Percentiles rank a stretch among this genome's conserved stretches.
These are phyloP conservation scores for Peterozyma xylosa DNA, from an alignment of 805 yeast genomes.

Conservation along the genomic window DNA sequence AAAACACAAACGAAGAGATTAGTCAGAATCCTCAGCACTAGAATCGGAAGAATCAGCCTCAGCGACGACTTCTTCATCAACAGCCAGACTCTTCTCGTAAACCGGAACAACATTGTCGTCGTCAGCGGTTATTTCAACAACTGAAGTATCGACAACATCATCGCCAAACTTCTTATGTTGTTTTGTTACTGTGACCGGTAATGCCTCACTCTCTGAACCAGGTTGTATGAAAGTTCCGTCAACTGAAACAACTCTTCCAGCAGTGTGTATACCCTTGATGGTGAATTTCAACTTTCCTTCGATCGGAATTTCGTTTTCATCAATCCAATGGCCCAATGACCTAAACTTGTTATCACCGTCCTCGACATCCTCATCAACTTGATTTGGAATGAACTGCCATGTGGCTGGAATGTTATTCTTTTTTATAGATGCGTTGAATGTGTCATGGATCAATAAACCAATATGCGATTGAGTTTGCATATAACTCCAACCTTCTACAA, in stretches of 20 bases:
- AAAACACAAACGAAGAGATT: neutral
- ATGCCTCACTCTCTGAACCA: slow-evolving; percentile 45
- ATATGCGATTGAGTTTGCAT: slow-evolving; percentile 94
- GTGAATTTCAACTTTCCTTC: slow-evolving; percentile 80
- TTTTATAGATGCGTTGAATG: slow-evolving; percentile 90
- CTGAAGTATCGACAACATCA: slow-evolving; percentile 10
- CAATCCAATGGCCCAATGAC: slow-evolving; percentile 85
- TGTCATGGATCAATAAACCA: slow-evolving; percentile 84
- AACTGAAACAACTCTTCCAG: slow-evolving; percentile 77
- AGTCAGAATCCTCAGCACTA: slow-evolving; percentile 13
- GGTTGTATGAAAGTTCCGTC: slow-evolving; percentile 78
- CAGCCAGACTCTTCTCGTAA: slow-evolving; percentile 15
- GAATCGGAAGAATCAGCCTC: slow-evolving; percentile 15
- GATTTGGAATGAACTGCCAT: slow-evolving; percentile 82
- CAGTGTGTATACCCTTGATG: slow-evolving; percentile 62
- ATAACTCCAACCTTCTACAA: slow-evolving; percentile 78
- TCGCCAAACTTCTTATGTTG: slow-evolving; percentile 35
- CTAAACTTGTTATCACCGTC: slow-evolving; percentile 25
- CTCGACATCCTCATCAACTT: slow-evolving; percentile 47
- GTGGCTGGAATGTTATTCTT: slow-evolving; percentile 75
- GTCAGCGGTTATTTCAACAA: neutral
- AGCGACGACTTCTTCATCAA: slow-evolving; percentile 17
- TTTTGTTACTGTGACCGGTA: slow-evolving; percentile 37
- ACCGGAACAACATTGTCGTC: slow-evolving; percentile 11
- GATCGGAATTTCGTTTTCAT: slow-evolving; percentile 61